These are phyloP conservation scores for Cerrena zonata DNA, from an alignment of 1,284 basidiomycete genomes.

Conservation along the genomic window DNA sequence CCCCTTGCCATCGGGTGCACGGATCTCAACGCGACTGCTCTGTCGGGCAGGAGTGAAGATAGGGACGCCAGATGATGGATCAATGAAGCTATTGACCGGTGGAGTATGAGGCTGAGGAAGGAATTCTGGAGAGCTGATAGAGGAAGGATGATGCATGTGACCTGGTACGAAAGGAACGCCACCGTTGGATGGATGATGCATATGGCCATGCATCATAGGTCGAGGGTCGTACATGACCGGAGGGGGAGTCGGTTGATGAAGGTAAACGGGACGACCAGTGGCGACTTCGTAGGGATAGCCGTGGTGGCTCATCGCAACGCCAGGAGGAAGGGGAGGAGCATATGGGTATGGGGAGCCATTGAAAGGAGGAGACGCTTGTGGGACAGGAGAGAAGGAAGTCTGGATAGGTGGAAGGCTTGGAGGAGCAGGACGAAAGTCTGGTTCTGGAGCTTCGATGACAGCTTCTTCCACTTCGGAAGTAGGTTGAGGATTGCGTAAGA, in stretches of 20 bases:
- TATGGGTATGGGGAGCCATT: slow-evolving; percentile 63
- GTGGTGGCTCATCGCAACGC: slow-evolving; percentile 64
- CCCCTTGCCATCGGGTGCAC: slow-evolving; percentile 44
- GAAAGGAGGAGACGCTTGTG: slow-evolving; percentile 53
- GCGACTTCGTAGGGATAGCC: slow-evolving; percentile 75
- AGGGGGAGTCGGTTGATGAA: slow-evolving; percentile 48
- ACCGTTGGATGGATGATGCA: slow-evolving; percentile 31
- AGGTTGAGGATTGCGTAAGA: slow-evolving; percentile 33
- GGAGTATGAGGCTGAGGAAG: slow-evolving; percentile 51
- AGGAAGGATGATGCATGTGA: slow-evolving; percentile 50
- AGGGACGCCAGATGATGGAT: slow-evolving; percentile 54
- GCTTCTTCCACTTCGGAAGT: slow-evolving; percentile 6
- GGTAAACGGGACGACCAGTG: slow-evolving; percentile 70
- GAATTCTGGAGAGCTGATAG: slow-evolving; percentile 51
- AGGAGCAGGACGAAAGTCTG: slow-evolving; percentile 26
- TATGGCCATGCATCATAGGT: slow-evolving; percentile 51
- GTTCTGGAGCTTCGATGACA: slow-evolving; percentile 12
- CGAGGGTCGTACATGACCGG: slow-evolving; percentile 59
- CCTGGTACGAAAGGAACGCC: slow-evolving; percentile 44
- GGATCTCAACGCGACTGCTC: slow-evolving; percentile 66
- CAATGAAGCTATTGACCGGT: slow-evolving; percentile 54
- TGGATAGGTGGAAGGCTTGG: slow-evolving; percentile 53
- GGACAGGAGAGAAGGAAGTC: slow-evolving; percentile 50
- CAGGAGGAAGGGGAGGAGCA: slow-evolving; percentile 58
- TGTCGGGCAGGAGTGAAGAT: slow-evolving; percentile 72